Percentiles rank a stretch among this genome's conserved stretches.
phyloP scores from a whole-genome alignment of 2,329 filamentous ascomycete species.

The Pseudovirgaria hyperparasitica region DNA sequence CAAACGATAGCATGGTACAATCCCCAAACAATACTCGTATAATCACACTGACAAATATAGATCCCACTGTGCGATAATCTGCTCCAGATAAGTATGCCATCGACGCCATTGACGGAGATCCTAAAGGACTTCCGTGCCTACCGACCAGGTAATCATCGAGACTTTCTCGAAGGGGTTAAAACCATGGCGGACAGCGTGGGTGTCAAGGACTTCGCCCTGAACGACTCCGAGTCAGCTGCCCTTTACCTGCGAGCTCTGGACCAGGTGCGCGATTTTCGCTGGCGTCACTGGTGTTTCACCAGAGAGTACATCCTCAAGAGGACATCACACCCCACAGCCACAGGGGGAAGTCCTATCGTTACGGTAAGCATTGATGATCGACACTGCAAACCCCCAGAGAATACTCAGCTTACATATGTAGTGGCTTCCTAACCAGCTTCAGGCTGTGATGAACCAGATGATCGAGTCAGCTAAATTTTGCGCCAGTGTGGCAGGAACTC shows the following conservation, averaged over 20 bases:
- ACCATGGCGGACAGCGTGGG: constrained; percentile 37
- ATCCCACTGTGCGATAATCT: constrained; percentile 83
- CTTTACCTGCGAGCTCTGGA: constrained; percentile 44
- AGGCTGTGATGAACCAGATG: constrained; percentile 64
- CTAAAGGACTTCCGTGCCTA: constrained; percentile 82
- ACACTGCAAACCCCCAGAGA: constrained; percentile 3
- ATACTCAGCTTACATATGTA: constrained; percentile 7
- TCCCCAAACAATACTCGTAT: neutral
- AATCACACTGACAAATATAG: constrained; percentile 15
- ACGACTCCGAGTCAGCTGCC: constrained; percentile 45
- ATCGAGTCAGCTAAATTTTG: constrained; percentile 40
- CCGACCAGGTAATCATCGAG: constrained; percentile 75
- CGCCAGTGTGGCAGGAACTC: constrained; percentile 33
- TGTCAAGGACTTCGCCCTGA: constrained; percentile 47
- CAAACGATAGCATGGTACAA: constrained; percentile 76
- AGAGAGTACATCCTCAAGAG: constrained; percentile 74
- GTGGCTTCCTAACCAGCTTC: constrained; percentile 72
- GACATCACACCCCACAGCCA: constrained; percentile 64
- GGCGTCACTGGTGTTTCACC: constrained; percentile 78
- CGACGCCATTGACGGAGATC: constrained; percentile 79
- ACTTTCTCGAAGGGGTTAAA: constrained; percentile 65
- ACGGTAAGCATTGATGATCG: constrained; percentile 34
- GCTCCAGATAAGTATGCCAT: constrained; percentile 74
- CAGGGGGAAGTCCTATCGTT: constrained; percentile 69
- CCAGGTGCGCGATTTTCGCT: constrained; percentile 69